Conservation (phyloP, 495 filamentous ascomycete genomes). For the Penicillium paradoxum region DNA sequence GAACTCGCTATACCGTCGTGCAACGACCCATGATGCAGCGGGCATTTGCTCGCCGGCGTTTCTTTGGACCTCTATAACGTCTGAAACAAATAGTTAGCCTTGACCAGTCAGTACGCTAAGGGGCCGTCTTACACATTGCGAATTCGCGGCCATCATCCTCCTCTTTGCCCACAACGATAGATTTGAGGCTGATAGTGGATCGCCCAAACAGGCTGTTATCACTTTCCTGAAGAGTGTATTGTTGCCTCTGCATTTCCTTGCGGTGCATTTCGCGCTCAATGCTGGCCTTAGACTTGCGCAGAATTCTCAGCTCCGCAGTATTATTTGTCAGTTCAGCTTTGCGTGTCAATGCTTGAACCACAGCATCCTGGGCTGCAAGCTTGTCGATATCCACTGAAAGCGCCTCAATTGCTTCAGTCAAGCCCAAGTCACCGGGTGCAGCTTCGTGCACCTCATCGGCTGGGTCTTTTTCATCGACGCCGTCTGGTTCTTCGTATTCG, state of each 20-base stretch:
- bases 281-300: conserved; percentile 91
- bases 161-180: conserved; percentile 85
- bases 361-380: conserved; percentile 78
- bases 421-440: conserved; percentile 87
- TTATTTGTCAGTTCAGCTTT: conserved; percentile 98
- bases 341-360: conserved; percentile 82
- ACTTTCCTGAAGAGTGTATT: conserved; percentile 96
- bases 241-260: conserved; percentile 93
- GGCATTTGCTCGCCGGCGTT: conserved; percentile 88
- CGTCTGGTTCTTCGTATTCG: conserved; percentile 71
- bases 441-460: conserved; percentile 91
- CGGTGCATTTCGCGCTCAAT: conserved; percentile 85
- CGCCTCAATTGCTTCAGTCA: conserved; percentile 85
- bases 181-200: conserved; percentile 81
- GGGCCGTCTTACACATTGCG: conserved; percentile 62
- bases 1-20: conserved; percentile 90
- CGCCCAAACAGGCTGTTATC: conserved; percentile 96
- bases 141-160: conserved; percentile 93
- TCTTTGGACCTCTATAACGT: conserved; percentile 86
- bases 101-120: neutral
- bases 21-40: conserved; percentile 74
- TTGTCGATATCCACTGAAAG: conserved; percentile 87
- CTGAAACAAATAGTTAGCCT: conserved; percentile 21
- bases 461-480: conserved; percentile 51
- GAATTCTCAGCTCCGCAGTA: conserved; percentile 82